phyloP scores from a whole-genome alignment of 225 moss, liverwort and hornwort species.

The Climacium dendroides region DNA sequence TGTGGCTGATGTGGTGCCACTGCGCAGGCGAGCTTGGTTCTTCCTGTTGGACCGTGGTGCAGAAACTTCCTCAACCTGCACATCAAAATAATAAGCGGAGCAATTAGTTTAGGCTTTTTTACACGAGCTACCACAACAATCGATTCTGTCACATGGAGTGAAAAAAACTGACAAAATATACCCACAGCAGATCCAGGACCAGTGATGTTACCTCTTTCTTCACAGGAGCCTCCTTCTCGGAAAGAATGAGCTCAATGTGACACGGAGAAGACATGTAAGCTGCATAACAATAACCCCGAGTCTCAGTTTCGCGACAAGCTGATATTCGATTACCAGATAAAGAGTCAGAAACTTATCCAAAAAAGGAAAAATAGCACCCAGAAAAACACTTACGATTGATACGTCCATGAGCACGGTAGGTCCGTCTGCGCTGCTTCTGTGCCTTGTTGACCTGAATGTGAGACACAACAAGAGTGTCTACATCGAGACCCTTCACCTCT shows the following conservation, averaged over 20 bases:
- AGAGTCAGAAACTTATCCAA: not conserved
- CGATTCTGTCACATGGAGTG: not conserved
- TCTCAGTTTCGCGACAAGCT: not conserved
- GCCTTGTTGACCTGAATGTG: constrained; percentile 62
- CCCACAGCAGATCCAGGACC: not conserved
- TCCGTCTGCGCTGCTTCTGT: constrained; percentile 45
- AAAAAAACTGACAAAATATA: too few relatives aligned
- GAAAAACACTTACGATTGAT: constrained; percentile 26
- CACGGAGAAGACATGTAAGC: constrained; percentile 62
- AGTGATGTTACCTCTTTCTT: constrained; percentile 37
- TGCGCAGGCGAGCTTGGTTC: constrained; percentile 43
- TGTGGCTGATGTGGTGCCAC: constrained; percentile 27
- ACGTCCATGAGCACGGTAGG: constrained; percentile 57
- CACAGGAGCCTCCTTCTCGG: constrained; percentile 42
- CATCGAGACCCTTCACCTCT: constrained; percentile 65
- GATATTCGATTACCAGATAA: not conserved
- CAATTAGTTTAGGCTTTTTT: not conserved
- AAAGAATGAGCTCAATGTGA: constrained; percentile 51
- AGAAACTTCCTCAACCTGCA: constrained; percentile 30
- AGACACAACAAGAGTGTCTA: constrained; percentile 40
- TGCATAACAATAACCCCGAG: not conserved
- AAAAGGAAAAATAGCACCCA: too few relatives aligned
- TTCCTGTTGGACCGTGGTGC: constrained; percentile 13
- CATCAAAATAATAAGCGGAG: not conserved
- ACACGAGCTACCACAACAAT: not conserved